Evolutionary conservation across 2,329 filamentous ascomycete genomes (phyloP), one percentile per base, ranked within the genome.

Genomic region (Botrytis sinoallii): DNA sequence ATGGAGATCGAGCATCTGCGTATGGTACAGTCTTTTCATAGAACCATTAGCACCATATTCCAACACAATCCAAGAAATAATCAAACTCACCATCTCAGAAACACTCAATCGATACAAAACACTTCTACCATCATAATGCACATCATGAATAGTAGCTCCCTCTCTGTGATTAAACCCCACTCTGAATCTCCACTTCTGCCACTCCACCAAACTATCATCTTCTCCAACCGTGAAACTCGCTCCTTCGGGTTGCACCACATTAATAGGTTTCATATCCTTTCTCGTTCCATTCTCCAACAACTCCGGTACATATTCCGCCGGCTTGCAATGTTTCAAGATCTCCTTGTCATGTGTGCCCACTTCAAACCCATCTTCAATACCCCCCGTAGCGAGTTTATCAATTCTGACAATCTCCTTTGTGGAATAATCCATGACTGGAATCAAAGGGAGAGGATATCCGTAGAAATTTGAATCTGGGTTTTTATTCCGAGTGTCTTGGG

Each of bases 201-300:
- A 87, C 77, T 84, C 80, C 22, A 85, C 79, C 55, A 83, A 77
- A 72, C 78, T 82, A 79, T 84, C 77, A 79, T 84, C 78, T 75
- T 80, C 83, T 20, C 35, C 65, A 38, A 90, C 84, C 6, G 81
- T 85, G 81, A 91, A 91, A 2, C 86, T 89, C 0, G 89, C 86
- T 0, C 89, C 89, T 57, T 91, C 88, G 0, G 89, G 89, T 76
- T 91, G 89, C 10, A 86, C 81, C 22, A 91, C 88, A 75, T 90
- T 87, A 74, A 91, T 83, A 2, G 88, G 87, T 81, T 91, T 91
- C 48, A 87, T 77, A 75, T 86, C 85, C 76, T 83, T 84, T 22
- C 85, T 78, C 20, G 81, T 76, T 9, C 82, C 81, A 29, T 81
- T 78, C 20, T 79, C 75, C 9, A 86, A 79, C 18, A 88, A 79